Evolutionary conservation across 495 filamentous ascomycete genomes (phyloP).

Genomic region (Xylaria telfairii): DNA sequence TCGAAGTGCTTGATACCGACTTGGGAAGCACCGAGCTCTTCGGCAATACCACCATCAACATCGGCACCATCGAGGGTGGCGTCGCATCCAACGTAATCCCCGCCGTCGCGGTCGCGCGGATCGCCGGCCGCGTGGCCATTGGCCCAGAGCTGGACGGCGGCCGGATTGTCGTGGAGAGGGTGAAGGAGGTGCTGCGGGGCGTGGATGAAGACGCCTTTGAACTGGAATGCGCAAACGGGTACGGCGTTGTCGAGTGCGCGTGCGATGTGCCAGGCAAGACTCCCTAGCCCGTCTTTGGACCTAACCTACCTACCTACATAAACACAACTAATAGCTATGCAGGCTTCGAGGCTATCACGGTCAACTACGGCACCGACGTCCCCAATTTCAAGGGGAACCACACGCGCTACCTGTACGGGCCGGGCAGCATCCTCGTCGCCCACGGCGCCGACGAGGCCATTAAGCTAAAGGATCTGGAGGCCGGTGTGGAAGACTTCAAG

Average conservation of each 20-base stretch:
- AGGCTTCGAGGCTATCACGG: slow-evolving; percentile 78
- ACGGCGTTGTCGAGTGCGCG: slow-evolving; percentile 78
- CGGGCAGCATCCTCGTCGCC: slow-evolving; percentile 86
- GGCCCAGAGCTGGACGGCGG: slow-evolving; percentile 65
- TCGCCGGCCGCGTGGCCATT: slow-evolving; percentile 76
- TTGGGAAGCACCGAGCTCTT: slow-evolving; percentile 77
- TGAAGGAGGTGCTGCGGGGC: slow-evolving; percentile 64
- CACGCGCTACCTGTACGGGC: slow-evolving; percentile 86
- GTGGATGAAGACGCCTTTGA: slow-evolving; percentile 64
- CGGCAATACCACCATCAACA: slow-evolving; percentile 86
- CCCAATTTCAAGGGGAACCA: slow-evolving; percentile 75
- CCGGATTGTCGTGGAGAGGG: slow-evolving; percentile 56
- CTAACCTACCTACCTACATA: neutral
- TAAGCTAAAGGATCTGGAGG: slow-evolving; percentile 68
- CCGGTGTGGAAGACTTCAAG: slow-evolving; percentile 74
- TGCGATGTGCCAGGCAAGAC: slow-evolving; percentile 72
- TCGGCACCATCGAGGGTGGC: slow-evolving; percentile 78
- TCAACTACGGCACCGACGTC: slow-evolving; percentile 94
- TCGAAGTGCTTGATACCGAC: slow-evolving; percentile 65
- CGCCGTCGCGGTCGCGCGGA: slow-evolving; percentile 66
- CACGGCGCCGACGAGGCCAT: slow-evolving; percentile 86
- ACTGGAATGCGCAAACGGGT: slow-evolving; percentile 63
- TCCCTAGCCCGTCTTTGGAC: slow-evolving; percentile 6
- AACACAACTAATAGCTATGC: neutral
- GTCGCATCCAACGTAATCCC: slow-evolving; percentile 91